phyloP scores from a whole-genome alignment of 176 grass and related monocot species.

The Coix lacrymajobi region DNA sequence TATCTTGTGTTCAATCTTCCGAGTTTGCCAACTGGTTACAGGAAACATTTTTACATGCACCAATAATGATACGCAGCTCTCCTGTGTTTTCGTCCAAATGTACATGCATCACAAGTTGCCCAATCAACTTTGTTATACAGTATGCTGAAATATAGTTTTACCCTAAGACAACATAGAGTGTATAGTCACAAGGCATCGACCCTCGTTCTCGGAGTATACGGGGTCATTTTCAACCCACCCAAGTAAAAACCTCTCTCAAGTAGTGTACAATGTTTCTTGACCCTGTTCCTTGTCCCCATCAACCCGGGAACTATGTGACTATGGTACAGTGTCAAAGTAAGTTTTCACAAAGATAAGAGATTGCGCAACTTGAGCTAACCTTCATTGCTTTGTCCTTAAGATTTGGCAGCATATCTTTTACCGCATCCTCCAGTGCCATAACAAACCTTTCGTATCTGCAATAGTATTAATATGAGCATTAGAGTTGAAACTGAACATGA shows the following conservation, averaged over 20 bases:
- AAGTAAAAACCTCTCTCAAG: background rate
- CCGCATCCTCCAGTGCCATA: conserved; percentile 76
- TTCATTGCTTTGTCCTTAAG: conserved; percentile 99
- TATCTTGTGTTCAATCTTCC: background rate
- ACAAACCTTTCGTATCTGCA: conserved; percentile 95
- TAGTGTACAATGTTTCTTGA: background rate
- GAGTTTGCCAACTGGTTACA: background rate
- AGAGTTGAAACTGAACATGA: background rate
- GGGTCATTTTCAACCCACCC: background rate
- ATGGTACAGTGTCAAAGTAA: background rate
- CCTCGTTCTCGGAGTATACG: background rate
- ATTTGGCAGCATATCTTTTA: conserved; percentile 95
- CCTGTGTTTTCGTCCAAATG: background rate
- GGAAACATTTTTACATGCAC: background rate
- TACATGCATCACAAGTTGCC: background rate
- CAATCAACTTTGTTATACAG: background rate
- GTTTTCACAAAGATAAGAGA: conserved; percentile 19
- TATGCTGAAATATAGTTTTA: background rate
- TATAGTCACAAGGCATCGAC: background rate
- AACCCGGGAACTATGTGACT: background rate
- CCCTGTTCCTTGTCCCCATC: background rate
- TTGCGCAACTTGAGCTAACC: conserved; percentile 40
- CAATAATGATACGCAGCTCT: background rate
- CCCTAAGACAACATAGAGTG: background rate
- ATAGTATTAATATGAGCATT: conserved; percentile 13